A percentile compares a stretch with the other conserved stretches of the same genome.
phyloP scores from a whole-genome alignment of 257 asterid species.

The Striga asiatica region DNA sequence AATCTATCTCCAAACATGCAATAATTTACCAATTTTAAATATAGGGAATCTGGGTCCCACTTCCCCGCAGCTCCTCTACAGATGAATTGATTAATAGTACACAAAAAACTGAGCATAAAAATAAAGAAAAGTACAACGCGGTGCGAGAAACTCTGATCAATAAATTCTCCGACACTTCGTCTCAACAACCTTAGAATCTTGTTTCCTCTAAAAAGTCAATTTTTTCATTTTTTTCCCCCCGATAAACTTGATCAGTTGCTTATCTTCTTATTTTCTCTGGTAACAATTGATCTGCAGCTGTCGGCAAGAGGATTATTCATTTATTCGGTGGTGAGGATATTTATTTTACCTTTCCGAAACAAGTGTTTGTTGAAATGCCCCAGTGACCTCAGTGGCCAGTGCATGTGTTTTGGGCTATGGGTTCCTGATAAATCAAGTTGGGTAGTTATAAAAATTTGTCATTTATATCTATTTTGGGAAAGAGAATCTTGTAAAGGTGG shows the following conservation, averaged over 20 bases:
- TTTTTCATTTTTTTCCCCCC: no score
- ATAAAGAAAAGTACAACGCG: constrained; percentile 16
- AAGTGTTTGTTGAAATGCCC: background rate
- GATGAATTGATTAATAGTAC: constrained; percentile 35
- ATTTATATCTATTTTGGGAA: background rate
- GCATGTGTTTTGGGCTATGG: background rate
- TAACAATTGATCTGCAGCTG: constrained; percentile 12
- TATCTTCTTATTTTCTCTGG: background rate
- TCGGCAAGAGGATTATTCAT: background rate
- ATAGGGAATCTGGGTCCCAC: no score
- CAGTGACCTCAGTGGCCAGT: constrained; percentile 1
- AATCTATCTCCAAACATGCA: no score
- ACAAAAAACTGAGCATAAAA: constrained; percentile 15
- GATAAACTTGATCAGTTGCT: no score
- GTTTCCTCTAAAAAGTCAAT: constrained; percentile 15
- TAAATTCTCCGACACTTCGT: constrained; percentile 8
- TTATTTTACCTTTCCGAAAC: constrained; percentile 9
- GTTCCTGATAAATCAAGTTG: constrained; percentile 11
- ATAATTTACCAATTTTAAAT: no score
- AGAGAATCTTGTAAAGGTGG: background rate
- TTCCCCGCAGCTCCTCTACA: constrained; percentile 44
- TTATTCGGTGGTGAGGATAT: background rate
- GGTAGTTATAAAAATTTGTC: constrained; percentile 10
- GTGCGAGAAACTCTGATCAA: constrained; percentile 3
- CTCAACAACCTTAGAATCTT: constrained; percentile 6